Conservation (phyloP, 441 rosid genomes). For the Erysimum cheiri region DNA sequence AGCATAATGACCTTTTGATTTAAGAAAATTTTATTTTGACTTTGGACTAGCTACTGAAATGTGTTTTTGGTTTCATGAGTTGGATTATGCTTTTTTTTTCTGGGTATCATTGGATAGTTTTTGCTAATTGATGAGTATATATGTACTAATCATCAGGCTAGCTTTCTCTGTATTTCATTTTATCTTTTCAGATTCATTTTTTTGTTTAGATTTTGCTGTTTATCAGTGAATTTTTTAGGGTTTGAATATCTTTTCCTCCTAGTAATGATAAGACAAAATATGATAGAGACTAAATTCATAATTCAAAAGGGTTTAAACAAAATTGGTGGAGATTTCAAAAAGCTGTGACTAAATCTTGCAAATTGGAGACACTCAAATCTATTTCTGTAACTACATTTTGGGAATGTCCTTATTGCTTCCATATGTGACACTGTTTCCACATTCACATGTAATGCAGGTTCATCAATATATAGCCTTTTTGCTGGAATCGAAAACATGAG, state of each 20-base stretch:
- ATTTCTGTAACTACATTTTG: conserved; percentile 17
- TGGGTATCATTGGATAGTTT: conserved; percentile 2
- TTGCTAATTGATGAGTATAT: background rate
- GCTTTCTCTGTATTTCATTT: background rate
- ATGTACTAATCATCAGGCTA: background rate
- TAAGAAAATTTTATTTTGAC: background rate
- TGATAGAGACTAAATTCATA: background rate
- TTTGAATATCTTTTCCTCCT: conserved; percentile 1
- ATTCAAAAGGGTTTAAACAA: background rate
- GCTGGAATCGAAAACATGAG: conserved; percentile 24
- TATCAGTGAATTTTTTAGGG: background rate
- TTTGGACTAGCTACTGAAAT: conserved; percentile 16
- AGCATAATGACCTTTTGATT: background rate
- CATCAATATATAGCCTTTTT: conserved; percentile 3
- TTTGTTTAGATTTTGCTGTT: background rate
- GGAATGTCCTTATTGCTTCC: conserved; percentile 27
- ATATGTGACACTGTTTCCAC: conserved; percentile 22
- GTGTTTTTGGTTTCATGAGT: conserved; percentile 18
- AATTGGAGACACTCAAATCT: background rate
- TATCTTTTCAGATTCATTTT: background rate
- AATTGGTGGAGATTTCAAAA: background rate
- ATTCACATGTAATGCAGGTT: conserved; percentile 27
- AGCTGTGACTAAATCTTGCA: background rate
- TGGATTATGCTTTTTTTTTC: conserved; percentile 9
- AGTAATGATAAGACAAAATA: background rate